Conservation (phyloP, 1,139 yeast genomes). For the Hansenula lynferdii region DNA sequence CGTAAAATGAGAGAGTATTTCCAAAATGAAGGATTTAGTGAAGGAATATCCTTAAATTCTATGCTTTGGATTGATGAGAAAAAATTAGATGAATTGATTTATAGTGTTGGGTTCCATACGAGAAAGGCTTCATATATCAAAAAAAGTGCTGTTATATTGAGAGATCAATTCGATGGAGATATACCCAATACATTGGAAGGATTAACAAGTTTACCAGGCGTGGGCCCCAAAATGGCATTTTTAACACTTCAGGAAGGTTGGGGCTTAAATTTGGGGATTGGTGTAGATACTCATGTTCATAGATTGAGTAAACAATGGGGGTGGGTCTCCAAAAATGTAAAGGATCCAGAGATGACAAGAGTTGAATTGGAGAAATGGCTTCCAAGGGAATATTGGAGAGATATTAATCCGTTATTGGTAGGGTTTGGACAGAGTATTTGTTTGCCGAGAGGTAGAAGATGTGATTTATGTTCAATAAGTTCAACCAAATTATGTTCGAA, state of each 20-base stretch:
- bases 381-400: conserved; percentile 71
- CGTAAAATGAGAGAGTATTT: conserved; percentile 45
- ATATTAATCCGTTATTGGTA: conserved; percentile 79
- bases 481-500: conserved; percentile 46
- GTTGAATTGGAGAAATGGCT: conserved; percentile 68
- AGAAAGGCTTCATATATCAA: conserved; percentile 73
- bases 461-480: conserved; percentile 69
- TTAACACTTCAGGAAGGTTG: conserved; percentile 79
- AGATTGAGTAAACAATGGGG: conserved; percentile 77
- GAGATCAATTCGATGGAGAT: conserved; percentile 53
- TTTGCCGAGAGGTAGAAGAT: conserved; percentile 63
- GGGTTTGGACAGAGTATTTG: conserved; percentile 94
- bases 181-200: conserved; percentile 67
- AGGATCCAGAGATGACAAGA: conserved; percentile 76
- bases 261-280: conserved; percentile 73
- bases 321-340: conserved; percentile 55
- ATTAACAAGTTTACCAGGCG: conserved; percentile 74
- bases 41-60: conserved; percentile 38
- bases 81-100: conserved; percentile 61
- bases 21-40: conserved; percentile 29
- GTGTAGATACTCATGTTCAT: conserved; percentile 92
- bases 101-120: conserved; percentile 82
- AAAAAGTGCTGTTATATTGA: conserved; percentile 50
- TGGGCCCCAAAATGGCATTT: conserved; percentile 95
- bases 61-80: conserved; percentile 48